A percentile compares a stretch with the other conserved stretches of the same genome.
Evolutionary conservation across 805 yeast species (phyloP).

Genomic region (Saturnispora silvae): DNA sequence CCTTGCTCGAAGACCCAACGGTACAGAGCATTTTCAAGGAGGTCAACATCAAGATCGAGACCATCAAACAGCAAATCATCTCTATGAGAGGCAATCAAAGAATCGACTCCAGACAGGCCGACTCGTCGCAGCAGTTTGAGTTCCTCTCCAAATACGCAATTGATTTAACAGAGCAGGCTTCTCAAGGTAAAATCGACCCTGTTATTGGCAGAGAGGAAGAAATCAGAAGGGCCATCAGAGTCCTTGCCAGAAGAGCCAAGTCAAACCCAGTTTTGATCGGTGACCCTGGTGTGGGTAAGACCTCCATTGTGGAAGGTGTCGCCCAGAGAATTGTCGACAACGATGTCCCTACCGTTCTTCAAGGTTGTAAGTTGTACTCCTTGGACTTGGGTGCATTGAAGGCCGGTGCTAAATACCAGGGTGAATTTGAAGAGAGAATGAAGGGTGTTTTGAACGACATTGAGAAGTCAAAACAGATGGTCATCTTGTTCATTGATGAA

Average conservation of each 20-base stretch:
- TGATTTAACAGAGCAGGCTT: conserved; percentile 87
- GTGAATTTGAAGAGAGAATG: conserved; percentile 96
- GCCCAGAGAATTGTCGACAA: conserved; percentile 94
- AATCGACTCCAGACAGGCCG: conserved; percentile 91
- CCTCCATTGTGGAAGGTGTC: conserved; percentile 96
- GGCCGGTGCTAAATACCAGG: conserved; percentile 98
- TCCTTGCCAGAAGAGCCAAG: conserved; percentile 92
- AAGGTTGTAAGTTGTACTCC: conserved; percentile 71
- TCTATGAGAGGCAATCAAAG: conserved; percentile 81
- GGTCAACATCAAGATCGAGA: conserved; percentile 53
- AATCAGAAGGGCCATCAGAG: conserved; percentile 88
- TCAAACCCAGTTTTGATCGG: conserved; percentile 95
- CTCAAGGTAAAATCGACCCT: conserved; percentile 92
- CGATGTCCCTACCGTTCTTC: conserved; percentile 85
- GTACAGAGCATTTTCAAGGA: conserved; percentile 67
- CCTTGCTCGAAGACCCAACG: conserved; percentile 69
- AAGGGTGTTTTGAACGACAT: conserved; percentile 94
- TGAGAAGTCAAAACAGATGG: conserved; percentile 76
- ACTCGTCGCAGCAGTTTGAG: conserved; percentile 75
- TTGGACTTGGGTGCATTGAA: conserved; percentile 92
- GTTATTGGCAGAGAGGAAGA: conserved; percentile 99
- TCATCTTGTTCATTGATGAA: conserved; percentile 90
- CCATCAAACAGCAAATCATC: conserved; percentile 66
- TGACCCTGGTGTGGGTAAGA: conserved; percentile 99
- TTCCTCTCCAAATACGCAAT: conserved; percentile 83